Percentiles rank a stretch among this genome's conserved stretches.
Evolutionary conservation across 495 filamentous ascomycete genomes (phyloP).

Genomic region (Aspergillus bridgeri): DNA sequence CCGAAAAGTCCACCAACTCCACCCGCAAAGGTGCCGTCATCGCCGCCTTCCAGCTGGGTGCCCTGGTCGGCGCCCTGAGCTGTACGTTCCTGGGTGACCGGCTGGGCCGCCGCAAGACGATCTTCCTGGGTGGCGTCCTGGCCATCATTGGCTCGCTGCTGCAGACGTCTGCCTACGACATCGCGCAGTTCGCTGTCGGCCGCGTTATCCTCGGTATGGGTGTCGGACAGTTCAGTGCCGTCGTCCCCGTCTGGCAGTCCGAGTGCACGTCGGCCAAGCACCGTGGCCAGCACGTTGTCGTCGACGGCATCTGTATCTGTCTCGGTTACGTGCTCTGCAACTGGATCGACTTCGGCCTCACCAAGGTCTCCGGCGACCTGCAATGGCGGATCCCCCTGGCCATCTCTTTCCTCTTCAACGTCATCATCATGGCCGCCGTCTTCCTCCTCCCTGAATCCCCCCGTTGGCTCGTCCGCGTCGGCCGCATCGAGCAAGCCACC

Average conservation of each 20-base stretch:
- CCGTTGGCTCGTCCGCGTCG: slow-evolving; percentile 40
- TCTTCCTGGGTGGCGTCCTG: slow-evolving; percentile 47
- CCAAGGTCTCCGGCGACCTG: slow-evolving; percentile 33
- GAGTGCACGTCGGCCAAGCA: slow-evolving; percentile 29
- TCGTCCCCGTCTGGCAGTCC: slow-evolving; percentile 54
- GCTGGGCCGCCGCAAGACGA: slow-evolving; percentile 51
- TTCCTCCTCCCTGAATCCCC: slow-evolving; percentile 55
- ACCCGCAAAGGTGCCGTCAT: slow-evolving; percentile 39
- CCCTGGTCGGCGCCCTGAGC: slow-evolving; percentile 39
- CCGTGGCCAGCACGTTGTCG: slow-evolving; percentile 46
- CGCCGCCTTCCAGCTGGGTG: slow-evolving; percentile 42
- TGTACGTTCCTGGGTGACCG: slow-evolving; percentile 42
- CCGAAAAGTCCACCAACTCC: slow-evolving; percentile 22
- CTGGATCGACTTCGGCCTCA: slow-evolving; percentile 60
- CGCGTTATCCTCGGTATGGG: slow-evolving; percentile 56
- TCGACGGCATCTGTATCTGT: slow-evolving; percentile 51
- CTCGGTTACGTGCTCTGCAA: slow-evolving; percentile 60
- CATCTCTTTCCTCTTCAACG: slow-evolving; percentile 48
- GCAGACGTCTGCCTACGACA: slow-evolving; percentile 41
- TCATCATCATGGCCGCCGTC: slow-evolving; percentile 32
- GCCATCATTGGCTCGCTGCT: slow-evolving; percentile 48
- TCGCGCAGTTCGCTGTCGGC: slow-evolving; percentile 37
- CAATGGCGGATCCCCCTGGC: slow-evolving; percentile 49
- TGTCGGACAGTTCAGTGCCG: slow-evolving; percentile 55
- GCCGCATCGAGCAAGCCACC: slow-evolving; percentile 29